These are phyloP conservation scores for Rubia yunnanensis DNA, from an alignment of 257 asterid genomes.

Conservation along the genomic window DNA sequence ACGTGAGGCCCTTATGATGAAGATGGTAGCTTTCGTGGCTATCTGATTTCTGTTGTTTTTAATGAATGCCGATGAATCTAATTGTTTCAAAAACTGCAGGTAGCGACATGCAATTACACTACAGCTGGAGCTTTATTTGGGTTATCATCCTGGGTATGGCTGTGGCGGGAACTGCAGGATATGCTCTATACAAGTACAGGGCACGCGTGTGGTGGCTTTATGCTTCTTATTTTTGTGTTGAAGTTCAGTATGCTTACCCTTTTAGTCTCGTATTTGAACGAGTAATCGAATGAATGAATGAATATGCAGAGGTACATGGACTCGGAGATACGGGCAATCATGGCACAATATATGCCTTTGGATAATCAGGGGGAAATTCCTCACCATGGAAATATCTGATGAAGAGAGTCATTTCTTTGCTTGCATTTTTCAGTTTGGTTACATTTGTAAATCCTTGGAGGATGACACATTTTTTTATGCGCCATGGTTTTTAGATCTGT, in stretches of 20 bases:
- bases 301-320: conserved; percentile 84
- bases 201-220: conserved; percentile 48
- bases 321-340: conserved; percentile 89
- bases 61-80: background rate
- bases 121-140: conserved; percentile 68
- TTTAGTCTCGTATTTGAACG: background rate
- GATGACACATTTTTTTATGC: background rate
- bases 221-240: background rate
- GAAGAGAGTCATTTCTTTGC: background rate
- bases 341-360: conserved; percentile 96
- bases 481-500: too few relatives aligned
- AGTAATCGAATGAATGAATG: background rate
- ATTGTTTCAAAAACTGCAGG: conserved; percentile 34
- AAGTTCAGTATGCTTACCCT: background rate
- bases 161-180: conserved; percentile 62
- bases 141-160: conserved; percentile 59
- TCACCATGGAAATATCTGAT: conserved; percentile 44
- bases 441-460: background rate
- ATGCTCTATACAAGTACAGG: conserved; percentile 78
- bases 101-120: conserved; percentile 30
- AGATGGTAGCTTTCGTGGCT: too few relatives aligned
- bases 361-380: conserved; percentile 79
- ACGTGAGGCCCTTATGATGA: background rate
- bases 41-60: too few relatives aligned
- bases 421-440: background rate